Evolutionary conservation across 805 yeast genomes (phyloP).

Genomic region (Soucietia sequanensis): DNA sequence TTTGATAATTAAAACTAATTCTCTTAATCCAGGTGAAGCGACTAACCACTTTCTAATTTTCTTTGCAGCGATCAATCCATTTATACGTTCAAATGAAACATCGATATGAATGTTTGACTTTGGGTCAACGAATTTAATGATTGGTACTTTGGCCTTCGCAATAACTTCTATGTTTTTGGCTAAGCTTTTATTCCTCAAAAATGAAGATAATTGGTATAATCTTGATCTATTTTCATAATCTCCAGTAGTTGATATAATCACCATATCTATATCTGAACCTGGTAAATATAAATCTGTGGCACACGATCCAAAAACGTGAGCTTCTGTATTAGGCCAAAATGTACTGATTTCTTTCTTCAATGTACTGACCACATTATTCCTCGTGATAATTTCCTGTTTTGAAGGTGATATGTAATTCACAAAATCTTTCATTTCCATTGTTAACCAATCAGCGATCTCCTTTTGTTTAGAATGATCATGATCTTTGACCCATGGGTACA

Average conservation of each 20-base stretch:
- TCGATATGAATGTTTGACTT: conserved; percentile 73
- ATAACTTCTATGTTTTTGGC: conserved; percentile 80
- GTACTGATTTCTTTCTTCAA: conserved; percentile 51
- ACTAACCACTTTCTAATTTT: conserved; percentile 73
- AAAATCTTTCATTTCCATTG: conserved; percentile 81
- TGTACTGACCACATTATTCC: conserved; percentile 64
- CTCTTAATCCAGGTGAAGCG: conserved; percentile 75
- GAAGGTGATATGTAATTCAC: conserved; percentile 85
- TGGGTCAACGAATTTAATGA: conserved; percentile 84
- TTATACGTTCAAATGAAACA: conserved; percentile 81
- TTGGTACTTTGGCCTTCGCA: conserved; percentile 90
- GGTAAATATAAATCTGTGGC: conserved; percentile 93
- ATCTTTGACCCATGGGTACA: conserved; percentile 74
- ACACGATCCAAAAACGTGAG: conserved; percentile 88
- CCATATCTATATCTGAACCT: conserved; percentile 95
- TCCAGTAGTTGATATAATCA: conserved; percentile 62
- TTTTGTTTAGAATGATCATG: conserved; percentile 75
- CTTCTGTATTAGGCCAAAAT: conserved; percentile 77
- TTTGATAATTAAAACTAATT: conserved; percentile 76
- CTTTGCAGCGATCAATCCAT: conserved; percentile 81
- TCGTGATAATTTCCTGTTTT: conserved; percentile 60
- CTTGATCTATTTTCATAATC: conserved; percentile 61
- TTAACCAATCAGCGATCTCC: conserved; percentile 84
- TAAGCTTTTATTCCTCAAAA: conserved; percentile 56
- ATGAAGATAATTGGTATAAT: conserved; percentile 70